Evolutionary conservation across 164 flowering plant species (phyloP).

Genomic region (Aristolochia californica): DNA sequence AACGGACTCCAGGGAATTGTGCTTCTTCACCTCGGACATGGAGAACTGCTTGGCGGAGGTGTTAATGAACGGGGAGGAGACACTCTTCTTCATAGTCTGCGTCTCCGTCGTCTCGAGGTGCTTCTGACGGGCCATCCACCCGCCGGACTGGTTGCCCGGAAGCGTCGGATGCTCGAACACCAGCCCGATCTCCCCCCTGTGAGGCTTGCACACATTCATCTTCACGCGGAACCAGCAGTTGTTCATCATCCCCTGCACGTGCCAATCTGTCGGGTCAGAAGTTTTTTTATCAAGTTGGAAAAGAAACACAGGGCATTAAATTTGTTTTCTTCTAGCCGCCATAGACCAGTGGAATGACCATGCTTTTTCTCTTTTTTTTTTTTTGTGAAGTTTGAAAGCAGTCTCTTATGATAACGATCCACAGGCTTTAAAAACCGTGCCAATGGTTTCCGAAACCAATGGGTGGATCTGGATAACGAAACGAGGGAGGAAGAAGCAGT

Average conservation of each 20-base stretch:
- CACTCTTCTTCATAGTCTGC: slow-evolving; percentile 46
- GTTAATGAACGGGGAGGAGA: slow-evolving; percentile 80
- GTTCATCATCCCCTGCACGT: slow-evolving; percentile 93
- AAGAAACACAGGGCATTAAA: too few species aligned
- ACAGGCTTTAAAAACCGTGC: not conserved
- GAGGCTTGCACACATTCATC: slow-evolving; percentile 58
- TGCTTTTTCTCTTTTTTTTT: too few species aligned
- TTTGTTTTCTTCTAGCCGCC: too few species aligned
- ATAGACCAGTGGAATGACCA: too few species aligned
- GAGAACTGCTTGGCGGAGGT: slow-evolving; percentile 42
- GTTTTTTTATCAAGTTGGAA: too few species aligned
- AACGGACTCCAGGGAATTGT: slow-evolving; percentile 61
- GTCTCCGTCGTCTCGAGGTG: slow-evolving; percentile 42
- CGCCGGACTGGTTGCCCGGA: slow-evolving; percentile 83
- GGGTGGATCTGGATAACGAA: too few species aligned
- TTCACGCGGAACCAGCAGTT: slow-evolving; percentile 95
- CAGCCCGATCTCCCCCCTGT: slow-evolving; percentile 74
- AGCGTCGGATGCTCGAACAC: slow-evolving; percentile 87
- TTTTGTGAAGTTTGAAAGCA: too few species aligned
- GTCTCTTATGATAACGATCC: too few species aligned
- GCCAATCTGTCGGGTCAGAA: not conserved
- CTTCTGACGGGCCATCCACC: slow-evolving; percentile 82
- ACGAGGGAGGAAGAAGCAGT: too few species aligned
- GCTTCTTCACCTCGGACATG: slow-evolving; percentile 64
- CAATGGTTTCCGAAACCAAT: not conserved